Percentiles rank a stretch among this genome's conserved stretches.
Evolutionary conservation across 306 rosid genomes (phyloP).

Genomic region (Medicago lupulina): DNA sequence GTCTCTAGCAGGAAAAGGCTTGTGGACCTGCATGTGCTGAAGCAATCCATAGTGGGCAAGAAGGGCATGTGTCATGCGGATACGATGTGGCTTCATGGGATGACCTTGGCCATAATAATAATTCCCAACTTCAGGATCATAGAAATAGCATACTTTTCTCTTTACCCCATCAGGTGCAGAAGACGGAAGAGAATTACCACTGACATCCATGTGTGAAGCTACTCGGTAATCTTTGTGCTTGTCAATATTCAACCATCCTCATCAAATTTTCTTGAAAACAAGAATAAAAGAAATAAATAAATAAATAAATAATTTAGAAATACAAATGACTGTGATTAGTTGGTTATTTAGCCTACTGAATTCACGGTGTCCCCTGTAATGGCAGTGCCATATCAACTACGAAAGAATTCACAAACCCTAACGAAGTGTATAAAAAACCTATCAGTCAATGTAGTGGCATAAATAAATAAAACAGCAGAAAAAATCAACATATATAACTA

Average conservation of each 20-base stretch:
- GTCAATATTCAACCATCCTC: constrained; percentile 37
- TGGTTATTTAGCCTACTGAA: too few relatives aligned
- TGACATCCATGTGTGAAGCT: constrained; percentile 8
- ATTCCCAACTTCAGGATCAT: constrained; percentile 90
- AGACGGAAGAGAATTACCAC: constrained; percentile 71
- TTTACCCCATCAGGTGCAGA: constrained; percentile 81
- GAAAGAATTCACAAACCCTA: background rate
- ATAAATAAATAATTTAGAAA: too few relatives aligned
- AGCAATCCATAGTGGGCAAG: constrained; percentile 89
- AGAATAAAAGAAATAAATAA: too few relatives aligned
- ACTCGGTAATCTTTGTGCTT: constrained; percentile 17
- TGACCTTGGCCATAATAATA: constrained; percentile 94
- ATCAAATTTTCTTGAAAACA: constrained; percentile 18
- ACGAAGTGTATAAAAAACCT: background rate
- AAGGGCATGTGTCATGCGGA: constrained; percentile 88
- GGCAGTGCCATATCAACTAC: too few relatives aligned
- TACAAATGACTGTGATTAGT: too few relatives aligned
- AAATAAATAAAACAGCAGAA: background rate
- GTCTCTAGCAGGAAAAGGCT: constrained; percentile 90
- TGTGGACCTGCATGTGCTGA: constrained; percentile 85
- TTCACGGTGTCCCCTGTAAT: too few relatives aligned
- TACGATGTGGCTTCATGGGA: constrained; percentile 96
- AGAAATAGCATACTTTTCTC: constrained; percentile 82
- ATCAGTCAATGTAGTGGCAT: background rate
- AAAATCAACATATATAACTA: background rate